These are phyloP conservation scores for Huntiella decipiens DNA, from an alignment of 2,329 filamentous ascomycete species.

Conservation along the genomic window DNA sequence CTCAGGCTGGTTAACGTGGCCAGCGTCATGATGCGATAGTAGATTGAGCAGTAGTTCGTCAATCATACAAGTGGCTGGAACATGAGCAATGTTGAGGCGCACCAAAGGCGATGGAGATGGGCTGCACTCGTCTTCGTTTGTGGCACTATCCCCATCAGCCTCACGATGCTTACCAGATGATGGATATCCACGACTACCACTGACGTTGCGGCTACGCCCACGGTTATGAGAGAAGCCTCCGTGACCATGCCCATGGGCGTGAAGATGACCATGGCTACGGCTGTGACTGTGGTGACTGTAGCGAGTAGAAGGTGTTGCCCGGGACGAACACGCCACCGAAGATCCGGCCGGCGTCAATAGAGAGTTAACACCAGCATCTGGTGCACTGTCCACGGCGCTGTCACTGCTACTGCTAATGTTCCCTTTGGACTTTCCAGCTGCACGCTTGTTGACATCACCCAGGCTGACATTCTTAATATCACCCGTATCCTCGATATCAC, in stretches of 20 bases:
- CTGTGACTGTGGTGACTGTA: neutral
- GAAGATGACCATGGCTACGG: neutral
- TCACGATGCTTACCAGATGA: neutral
- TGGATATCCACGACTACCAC: neutral
- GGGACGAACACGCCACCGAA: neutral
- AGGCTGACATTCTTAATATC: neutral
- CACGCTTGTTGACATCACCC: neutral
- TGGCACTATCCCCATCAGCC: neutral
- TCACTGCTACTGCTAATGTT: neutral
- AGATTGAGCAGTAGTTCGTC: slow-evolving; percentile 8
- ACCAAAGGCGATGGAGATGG: neutral
- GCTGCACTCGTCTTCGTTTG: neutral
- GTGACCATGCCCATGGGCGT: neutral
- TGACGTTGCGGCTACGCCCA: neutral
- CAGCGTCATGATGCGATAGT: slow-evolving; percentile 1
- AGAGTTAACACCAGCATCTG: neutral
- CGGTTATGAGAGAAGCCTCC: neutral
- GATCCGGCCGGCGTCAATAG: neutral
- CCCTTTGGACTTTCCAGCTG: no score
- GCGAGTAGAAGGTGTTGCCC: neutral
- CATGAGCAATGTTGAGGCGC: slow-evolving; percentile 5
- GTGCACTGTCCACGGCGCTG: neutral
- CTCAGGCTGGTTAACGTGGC: slow-evolving; percentile 6
- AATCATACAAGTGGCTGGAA: slow-evolving; percentile 7
- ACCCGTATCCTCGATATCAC: neutral